Conservation (phyloP, 495 filamentous ascomycete genomes). For the Chaetomium tenue region DNA sequence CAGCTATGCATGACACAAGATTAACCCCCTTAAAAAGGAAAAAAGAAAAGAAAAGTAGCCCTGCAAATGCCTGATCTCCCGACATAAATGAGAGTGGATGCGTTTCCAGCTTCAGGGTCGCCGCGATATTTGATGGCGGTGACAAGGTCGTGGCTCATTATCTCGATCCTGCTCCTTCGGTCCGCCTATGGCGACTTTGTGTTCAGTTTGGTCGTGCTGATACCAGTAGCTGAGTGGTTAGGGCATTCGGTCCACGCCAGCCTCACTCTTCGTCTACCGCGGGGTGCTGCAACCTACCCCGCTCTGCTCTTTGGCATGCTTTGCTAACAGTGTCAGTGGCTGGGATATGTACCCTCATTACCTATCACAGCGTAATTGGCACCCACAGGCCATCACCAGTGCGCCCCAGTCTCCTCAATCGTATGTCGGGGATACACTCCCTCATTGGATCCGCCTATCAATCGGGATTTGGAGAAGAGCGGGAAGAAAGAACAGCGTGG, state of each 20-base stretch:
- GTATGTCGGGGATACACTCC: too few species aligned
- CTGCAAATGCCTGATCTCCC: constrained; percentile 31
- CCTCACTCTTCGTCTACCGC: too few species aligned
- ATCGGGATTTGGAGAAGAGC: too few species aligned
- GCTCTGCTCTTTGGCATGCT: not conserved
- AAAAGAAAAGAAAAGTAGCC: too few species aligned
- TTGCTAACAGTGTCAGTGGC: too few species aligned
- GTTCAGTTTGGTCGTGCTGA: too few species aligned
- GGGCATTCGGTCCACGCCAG: too few species aligned
- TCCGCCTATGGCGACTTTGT: not conserved
- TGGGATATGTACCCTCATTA: not conserved
- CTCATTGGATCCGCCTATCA: too few species aligned
- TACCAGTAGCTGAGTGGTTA: too few species aligned
- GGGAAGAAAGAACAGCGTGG: too few species aligned
- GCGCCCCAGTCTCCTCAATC: too few species aligned
- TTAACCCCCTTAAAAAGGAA: not conserved
- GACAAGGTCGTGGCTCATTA: constrained; percentile 41
- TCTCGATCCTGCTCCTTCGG: not conserved
- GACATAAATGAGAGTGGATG: constrained; percentile 51
- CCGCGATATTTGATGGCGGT: constrained; percentile 59
- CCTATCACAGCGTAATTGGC: not conserved
- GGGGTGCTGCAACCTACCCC: not conserved
- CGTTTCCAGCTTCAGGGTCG: constrained; percentile 57
- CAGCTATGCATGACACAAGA: not conserved
- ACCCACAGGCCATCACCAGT: not conserved